Evolutionary conservation across 139 green algal species (phyloP), one percentile per base, ranked within the genome.

Genomic region (Chlorella sp.): DNA sequence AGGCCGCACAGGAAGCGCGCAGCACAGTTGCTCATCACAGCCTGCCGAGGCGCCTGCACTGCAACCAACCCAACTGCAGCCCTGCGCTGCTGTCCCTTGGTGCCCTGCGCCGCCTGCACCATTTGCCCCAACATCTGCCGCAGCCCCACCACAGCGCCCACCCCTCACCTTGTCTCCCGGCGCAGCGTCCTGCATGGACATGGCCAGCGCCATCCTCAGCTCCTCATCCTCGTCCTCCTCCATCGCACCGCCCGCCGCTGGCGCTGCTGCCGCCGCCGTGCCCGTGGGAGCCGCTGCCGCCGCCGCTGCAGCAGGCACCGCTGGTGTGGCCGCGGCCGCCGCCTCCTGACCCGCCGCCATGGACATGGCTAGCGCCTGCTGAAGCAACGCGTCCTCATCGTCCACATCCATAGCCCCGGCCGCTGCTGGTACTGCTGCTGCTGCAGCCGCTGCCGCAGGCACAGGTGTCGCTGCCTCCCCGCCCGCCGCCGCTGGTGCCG

Each of bases 321-420:
- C 31, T 0, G 36, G 34, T 10, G 32, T 26, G 5, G 49, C 23
- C 2, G 71, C 63, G 4, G 60, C 64, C 69, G 69, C 59, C 62
- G 61, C 71, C 3, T 63, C 27, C 62, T 70, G 59, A 5, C 68
- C 69, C 61, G 88, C 86, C 49, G 84, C 73, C 93, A 98, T 97
- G 2, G 91, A 97, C 87, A 99, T 93, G 2, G 92, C 94, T 55
- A 99, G 83, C 0, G 73, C 78, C 83, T 91, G 86, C 74, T 88
- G 87, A 73, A 91, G 74, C 33, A 97, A 33, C 1, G 85, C 80
- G 61, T 86, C 77, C 62, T 84, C 81, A 69, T 95, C n/a, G n/a
- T n/a, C 87, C 17, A 83, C 27, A 2, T 91, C 81, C 71, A 94
- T 86, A 2, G 86, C 80, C 4, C 67, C 82, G 33, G 49, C 33